Evolutionary conservation across 768 basidiomycete genomes (phyloP).

Genomic region (Fibroporia radiculosa): DNA sequence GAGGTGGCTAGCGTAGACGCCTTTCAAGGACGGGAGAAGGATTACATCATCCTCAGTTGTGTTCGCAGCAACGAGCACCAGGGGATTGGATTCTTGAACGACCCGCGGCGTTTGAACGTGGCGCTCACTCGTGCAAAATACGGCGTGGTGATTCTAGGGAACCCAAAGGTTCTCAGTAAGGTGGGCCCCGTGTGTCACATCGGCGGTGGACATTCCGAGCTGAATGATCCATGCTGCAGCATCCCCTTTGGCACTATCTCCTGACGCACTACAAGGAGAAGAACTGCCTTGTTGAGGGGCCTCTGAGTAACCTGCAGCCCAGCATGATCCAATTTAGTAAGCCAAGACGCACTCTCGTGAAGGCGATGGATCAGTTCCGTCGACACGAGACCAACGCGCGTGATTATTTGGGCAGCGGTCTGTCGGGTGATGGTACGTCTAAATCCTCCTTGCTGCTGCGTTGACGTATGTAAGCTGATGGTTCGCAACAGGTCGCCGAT

Average conservation of each 20-base stretch:
- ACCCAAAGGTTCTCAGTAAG: conserved; percentile 99
- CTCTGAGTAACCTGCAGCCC: conserved; percentile 89
- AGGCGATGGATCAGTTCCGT: conserved; percentile 90
- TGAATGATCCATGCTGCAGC: no score
- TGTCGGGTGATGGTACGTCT: conserved; percentile 45
- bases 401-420: conserved; percentile 49
- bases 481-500: conserved; percentile 45
- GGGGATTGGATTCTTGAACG: conserved; percentile 98
- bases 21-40: conserved; percentile 99
- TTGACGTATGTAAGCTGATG: conserved; percentile 9
- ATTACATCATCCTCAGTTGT: conserved; percentile 97
- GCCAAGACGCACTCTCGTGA: conserved; percentile 80
- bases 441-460: conserved; percentile 3
- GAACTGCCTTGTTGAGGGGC: conserved; percentile 88
- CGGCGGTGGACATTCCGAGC: no score
- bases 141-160: conserved; percentile 98
- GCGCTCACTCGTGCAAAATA: conserved; percentile 97
- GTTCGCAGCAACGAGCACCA: conserved; percentile 99
- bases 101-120: conserved; percentile 93
- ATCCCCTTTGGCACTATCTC: conserved; percentile 97
- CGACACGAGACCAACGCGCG: conserved; percentile 88
- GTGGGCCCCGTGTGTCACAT: conserved; percentile 39
- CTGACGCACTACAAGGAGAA: conserved; percentile 99
- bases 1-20: conserved; percentile 99
- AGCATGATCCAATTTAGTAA: conserved; percentile 99